Evolutionary conservation across 1,139 yeast genomes (phyloP), one percentile per base, ranked within the genome.

Genomic region (Arxiozyma bovina): DNA sequence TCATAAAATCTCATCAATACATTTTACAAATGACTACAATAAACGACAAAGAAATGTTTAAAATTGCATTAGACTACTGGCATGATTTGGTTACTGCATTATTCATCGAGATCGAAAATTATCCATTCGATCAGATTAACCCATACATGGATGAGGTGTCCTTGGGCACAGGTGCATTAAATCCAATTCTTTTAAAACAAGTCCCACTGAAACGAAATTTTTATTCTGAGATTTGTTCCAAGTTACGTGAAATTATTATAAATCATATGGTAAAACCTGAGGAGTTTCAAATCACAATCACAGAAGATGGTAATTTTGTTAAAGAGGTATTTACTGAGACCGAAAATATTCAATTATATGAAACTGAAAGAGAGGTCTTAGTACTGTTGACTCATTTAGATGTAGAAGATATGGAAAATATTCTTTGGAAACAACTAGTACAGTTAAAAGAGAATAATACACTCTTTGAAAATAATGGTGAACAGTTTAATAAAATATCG

Each of bases 241-340:
- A 82, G 66, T 77, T 93, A 62, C 81, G 98, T 70, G 75, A 84
- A 55, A 94, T 93, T 22, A 84, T 93, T 68, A 90, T 93, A 63
- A 97, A 91, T 70, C 87, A 87, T 65, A 93, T 93, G 98, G 98
- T 87, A 2, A 83, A 95, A 69, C 99, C 99, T 0, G 98, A 93
- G 71, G 99, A 93, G 73, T 96, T 91, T 51, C 77, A 91, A 57
- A 81, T 93, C 71, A 96, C 90, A 51, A 97, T 93, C 71, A 91
- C 91, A 68, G 98, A 93, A 70, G 98, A 93, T 73, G 99, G 98
- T 58, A 98, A 93, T 72, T 89, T 93, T 68, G 97, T 91, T 43
- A 82, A 98, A 68, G 98, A 91, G 68, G 88, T 89, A 64, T 96
- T 91, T 56, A 87, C 86, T 69, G 99, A 93, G 71, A 84, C 93